Conservation (phyloP, 352 stramenopile genomes). For the Aphanomyces euteiches region DNA sequence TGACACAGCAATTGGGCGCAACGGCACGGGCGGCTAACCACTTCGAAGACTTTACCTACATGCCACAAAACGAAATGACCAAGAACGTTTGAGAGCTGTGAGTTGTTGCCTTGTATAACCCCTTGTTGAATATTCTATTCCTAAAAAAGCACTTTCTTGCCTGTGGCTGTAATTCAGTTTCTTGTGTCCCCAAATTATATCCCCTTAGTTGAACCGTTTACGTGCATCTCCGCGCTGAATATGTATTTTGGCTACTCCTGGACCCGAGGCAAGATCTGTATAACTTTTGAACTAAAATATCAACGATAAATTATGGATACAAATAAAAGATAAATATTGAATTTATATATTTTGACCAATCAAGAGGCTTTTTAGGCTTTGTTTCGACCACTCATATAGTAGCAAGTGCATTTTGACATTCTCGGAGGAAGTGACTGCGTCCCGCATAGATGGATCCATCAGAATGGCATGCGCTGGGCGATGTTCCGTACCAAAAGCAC, state of each 20-base stretch:
- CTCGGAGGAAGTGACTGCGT: slow-evolving; percentile 12
- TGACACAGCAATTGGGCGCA: slow-evolving; percentile 77
- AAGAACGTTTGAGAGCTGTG: slow-evolving; percentile 9
- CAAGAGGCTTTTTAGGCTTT: background rate
- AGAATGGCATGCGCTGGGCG: slow-evolving; percentile 81
- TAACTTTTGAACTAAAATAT: too few species aligned
- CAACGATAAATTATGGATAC: too few species aligned
- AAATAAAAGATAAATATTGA: background rate
- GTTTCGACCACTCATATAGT: slow-evolving; percentile 6
- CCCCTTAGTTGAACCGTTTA: too few species aligned
- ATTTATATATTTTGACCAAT: slow-evolving; percentile 10
- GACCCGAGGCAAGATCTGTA: too few species aligned
- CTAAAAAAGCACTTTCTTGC: background rate
- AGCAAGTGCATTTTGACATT: background rate
- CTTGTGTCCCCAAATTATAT: too few species aligned
- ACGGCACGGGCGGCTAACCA: slow-evolving; percentile 80
- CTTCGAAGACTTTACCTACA: slow-evolving; percentile 94
- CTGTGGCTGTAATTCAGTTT: background rate
- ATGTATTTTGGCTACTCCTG: too few species aligned
- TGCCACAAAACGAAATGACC: slow-evolving; percentile 44
- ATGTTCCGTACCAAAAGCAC: slow-evolving; percentile 86
- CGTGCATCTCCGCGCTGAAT: too few species aligned
- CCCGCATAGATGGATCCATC: slow-evolving; percentile 29
- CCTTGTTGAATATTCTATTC: background rate
- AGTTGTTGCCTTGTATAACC: slow-evolving; percentile 18